Evolutionary conservation across 257 asterid species (phyloP), one percentile per base, ranked within the genome.

Genomic region (Solanum rostratum): DNA sequence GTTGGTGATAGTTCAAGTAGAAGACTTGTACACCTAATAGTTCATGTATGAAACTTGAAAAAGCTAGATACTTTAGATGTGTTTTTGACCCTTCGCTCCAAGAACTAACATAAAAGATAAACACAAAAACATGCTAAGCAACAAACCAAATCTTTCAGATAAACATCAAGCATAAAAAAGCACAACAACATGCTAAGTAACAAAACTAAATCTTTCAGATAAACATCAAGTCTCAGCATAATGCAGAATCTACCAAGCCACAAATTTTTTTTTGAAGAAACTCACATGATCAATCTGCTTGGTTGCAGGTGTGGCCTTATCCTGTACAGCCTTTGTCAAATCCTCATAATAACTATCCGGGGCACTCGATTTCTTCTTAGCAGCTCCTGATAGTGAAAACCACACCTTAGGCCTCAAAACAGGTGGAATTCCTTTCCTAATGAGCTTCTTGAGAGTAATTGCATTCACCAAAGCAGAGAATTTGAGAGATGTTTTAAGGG

Each of bases 241-340:
- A 1, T 50, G 82, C 82, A 50, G 29, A 46, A 2, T 15, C 81
- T 24, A 49, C 43, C 62, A 49, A 76, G 0, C 81, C 62, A 76
- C 37, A 33, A 33, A 3, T 3, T 33, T 33, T 33, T 33, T 33
- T 33, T 33, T 33, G 39, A 33, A 33, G 53, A 57, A 65, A 84
- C 95, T 88, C 91, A 96, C 99, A 88, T 96, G 99, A 90, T 96
- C 98, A 88, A 96, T 96, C 94, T 96, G 99, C 86, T 93, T 95
- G 84, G 99, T 94, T 9, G 99, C 99, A 85, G 99, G 88, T 62
- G 98, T 96, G 85, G 93, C 93, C 86, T 95, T 95, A 85, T 91
- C 95, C 85, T 86, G 90, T 68, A 96, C 97, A 74, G 98, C 99
- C 30, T 57, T 27, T 59, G 88, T 91, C 90, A 96, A 87, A 88